Evolutionary conservation across 768 basidiomycete genomes (phyloP).

Genomic region (Rhodotorula sphaerocarpa): DNA sequence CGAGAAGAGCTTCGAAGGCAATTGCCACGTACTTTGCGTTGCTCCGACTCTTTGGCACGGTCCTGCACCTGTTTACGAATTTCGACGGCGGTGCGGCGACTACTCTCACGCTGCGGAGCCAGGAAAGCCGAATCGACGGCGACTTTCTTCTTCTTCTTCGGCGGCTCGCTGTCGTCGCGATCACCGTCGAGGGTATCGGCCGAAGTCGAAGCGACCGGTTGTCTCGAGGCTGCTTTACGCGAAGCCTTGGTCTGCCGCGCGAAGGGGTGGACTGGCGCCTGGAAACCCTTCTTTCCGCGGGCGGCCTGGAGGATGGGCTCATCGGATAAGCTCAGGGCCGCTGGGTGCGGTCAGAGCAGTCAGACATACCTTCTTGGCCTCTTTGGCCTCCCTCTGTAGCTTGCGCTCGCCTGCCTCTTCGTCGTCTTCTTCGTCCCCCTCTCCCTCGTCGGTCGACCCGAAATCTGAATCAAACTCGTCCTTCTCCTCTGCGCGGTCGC

Average conservation of each 20-base stretch:
- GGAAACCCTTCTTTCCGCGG: constrained; percentile 24
- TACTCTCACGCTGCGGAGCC: constrained; percentile 24
- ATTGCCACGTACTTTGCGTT: constrained; percentile 9
- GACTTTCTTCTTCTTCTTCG: constrained; percentile 20
- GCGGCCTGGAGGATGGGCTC: constrained; percentile 1
- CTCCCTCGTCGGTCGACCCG: constrained; percentile 59
- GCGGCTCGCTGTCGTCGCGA: not conserved
- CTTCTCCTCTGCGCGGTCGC: constrained; percentile 57
- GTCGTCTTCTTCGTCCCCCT: constrained; percentile 54
- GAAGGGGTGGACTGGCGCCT: constrained; percentile 31
- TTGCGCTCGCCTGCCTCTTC: constrained; percentile 52
- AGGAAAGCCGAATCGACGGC: constrained; percentile 3
- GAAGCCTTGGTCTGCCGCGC: constrained; percentile 26
- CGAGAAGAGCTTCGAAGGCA: not conserved
- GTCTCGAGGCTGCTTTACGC: constrained; percentile 10
- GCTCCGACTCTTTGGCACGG: constrained; percentile 9
- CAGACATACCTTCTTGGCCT: constrained; percentile 26
- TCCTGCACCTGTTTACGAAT: constrained; percentile 44
- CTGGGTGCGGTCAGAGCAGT: not conserved
- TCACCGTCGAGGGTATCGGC: constrained; percentile 22
- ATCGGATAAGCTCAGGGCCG: not conserved
- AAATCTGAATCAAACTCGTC: constrained; percentile 78
- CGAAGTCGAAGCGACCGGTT: constrained; percentile 29
- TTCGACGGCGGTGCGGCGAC: constrained; percentile 23
- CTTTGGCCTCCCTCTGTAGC: constrained; percentile 32